Base-by-base conservation (phyloP, 305 asterid species). In the Plantago lanceolata region DNA sequence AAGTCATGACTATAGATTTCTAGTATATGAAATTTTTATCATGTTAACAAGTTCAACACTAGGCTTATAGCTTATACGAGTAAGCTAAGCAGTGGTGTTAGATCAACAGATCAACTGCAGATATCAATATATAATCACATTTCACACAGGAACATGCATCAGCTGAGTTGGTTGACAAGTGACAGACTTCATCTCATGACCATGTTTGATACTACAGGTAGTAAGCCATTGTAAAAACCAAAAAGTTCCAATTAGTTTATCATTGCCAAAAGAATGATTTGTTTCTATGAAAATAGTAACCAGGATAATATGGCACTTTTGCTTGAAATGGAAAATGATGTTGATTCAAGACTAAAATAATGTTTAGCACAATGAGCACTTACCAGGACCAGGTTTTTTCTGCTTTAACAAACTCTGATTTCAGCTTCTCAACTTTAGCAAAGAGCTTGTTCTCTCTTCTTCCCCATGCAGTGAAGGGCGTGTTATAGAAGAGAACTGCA, bases 361-460 rank as follows among this genome's bases (percentile, higher is more conserved):
- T 24, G 28, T 24, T 24, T 68, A 48, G 64, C 67, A 66, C 35
- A 71, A 65, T 24, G 28, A 73, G 64, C 56, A 82, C 96, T 82
- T 74, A 92, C 98, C 28, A 24, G 28, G 28, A 60, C 96, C 97
- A 48, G 98, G 95, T 90, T 84, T 73, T 85, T 85, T 48, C n/a
- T n/a, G n/a, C n/a, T n/a, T n/a, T n/a, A n/a, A n/a, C n/a, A n/a
- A n/a, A n/a, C n/a, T n/a, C n/a, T n/a, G n/a, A n/a, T n/a, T n/a
- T n/a, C n/a, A n/a, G n/a, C n/a, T n/a, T n/a, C n/a, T n/a, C n/a
- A n/a, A n/a, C n/a, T n/a, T n/a, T n/a, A n/a, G n/a, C n/a, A n/a
- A n/a, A n/a, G n/a, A n/a, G n/a, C n/a, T n/a, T n/a, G n/a, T n/a
- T n/a, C n/a, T n/a, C n/a, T n/a, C n/a, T n/a, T n/a, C n/a, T n/a